Percentiles rank a stretch among this genome's conserved stretches.
phyloP scores from a whole-genome alignment of 1,284 basidiomycete species.

The Ganoderma resinaceum region DNA sequence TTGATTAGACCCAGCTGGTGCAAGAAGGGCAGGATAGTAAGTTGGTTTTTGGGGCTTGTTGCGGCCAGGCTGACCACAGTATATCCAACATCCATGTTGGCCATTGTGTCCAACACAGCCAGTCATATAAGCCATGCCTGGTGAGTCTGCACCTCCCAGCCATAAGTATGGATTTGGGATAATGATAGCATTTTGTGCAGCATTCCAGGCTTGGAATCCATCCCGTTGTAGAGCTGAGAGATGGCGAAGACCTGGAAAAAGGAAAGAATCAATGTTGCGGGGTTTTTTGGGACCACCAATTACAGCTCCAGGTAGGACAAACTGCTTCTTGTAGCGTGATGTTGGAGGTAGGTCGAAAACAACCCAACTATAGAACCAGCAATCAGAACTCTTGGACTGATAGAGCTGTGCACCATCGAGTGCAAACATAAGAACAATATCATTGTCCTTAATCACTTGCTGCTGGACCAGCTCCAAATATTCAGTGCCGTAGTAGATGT shows the following conservation, averaged over 20 bases:
- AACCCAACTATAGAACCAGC: conserved; percentile 41
- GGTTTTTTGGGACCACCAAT: conserved; percentile 37
- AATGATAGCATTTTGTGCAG: conserved; percentile 12
- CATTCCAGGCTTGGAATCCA: conserved; percentile 30
- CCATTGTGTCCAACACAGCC: conserved; percentile 47
- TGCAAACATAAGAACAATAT: conserved; percentile 35
- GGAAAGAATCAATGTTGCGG: conserved; percentile 34
- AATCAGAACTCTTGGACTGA: conserved; percentile 33
- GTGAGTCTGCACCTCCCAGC: conserved; percentile 32
- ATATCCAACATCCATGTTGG: conserved; percentile 40
- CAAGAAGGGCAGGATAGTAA: conserved; percentile 41
- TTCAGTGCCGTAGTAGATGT: conserved; percentile 25
- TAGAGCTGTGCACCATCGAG: conserved; percentile 42
- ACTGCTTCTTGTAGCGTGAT: conserved; percentile 34
- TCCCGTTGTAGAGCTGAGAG: conserved; percentile 32
- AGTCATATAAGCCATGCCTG: conserved; percentile 38
- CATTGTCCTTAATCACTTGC: conserved; percentile 27
- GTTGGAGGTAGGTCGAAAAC: conserved; percentile 30
- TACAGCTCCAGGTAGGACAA: conserved; percentile 33
- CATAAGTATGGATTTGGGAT: conserved; percentile 20
- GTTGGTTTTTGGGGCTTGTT: conserved; percentile 24
- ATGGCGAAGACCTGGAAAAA: conserved; percentile 33
- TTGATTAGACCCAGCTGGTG: not conserved
- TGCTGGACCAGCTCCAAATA: conserved; percentile 25
- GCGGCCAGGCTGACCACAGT: conserved; percentile 43